Percentiles rank a stretch among this genome's conserved stretches.
Evolutionary conservation across 2,329 filamentous ascomycete genomes (phyloP).

Genomic region (Aspergillus puulaauensis): DNA sequence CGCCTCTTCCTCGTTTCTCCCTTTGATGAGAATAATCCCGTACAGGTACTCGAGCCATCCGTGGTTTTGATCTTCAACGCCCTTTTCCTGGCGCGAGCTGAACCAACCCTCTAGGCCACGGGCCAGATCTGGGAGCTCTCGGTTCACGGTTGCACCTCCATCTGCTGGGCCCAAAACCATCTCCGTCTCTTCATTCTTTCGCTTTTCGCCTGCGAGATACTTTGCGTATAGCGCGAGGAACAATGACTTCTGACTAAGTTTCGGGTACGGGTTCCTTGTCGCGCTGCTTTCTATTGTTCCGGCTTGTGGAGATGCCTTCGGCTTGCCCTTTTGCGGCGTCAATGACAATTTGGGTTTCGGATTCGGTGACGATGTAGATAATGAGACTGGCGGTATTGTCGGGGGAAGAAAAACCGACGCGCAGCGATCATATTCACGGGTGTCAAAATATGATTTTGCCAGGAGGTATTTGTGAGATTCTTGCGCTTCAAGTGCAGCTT

Average conservation of each 20-base stretch:
- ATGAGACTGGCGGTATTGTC: slow-evolving; percentile 67
- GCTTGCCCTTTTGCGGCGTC: slow-evolving; percentile 59
- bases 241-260: slow-evolving; percentile 82
- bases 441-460: slow-evolving; percentile 93
- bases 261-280: slow-evolving; percentile 43
- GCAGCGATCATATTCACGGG: slow-evolving; percentile 90
- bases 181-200: slow-evolving; percentile 93
- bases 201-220: slow-evolving; percentile 90
- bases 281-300: slow-evolving; percentile 35
- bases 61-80: slow-evolving; percentile 64
- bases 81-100: slow-evolving; percentile 60
- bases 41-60: slow-evolving; percentile 89
- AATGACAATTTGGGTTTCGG: slow-evolving; percentile 40
- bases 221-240: slow-evolving; percentile 93
- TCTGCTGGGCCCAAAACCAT: slow-evolving; percentile 96
- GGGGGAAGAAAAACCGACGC: slow-evolving; percentile 85
- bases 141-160: slow-evolving; percentile 78
- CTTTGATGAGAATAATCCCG: slow-evolving; percentile 83
- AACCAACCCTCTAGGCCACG: slow-evolving; percentile 81
- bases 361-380: slow-evolving; percentile 41
- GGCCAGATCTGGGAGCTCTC: slow-evolving; percentile 75
- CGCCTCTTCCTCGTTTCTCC: slow-evolving; percentile 84
- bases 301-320: slow-evolving; percentile 50
- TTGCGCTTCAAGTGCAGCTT: slow-evolving; percentile 72
- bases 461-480: slow-evolving; percentile 84